A percentile compares a stretch with the other conserved stretches of the same genome.
These are phyloP conservation scores for Serendipita vermifera DNA, from an alignment of 768 basidiomycete genomes.

Conservation along the genomic window DNA sequence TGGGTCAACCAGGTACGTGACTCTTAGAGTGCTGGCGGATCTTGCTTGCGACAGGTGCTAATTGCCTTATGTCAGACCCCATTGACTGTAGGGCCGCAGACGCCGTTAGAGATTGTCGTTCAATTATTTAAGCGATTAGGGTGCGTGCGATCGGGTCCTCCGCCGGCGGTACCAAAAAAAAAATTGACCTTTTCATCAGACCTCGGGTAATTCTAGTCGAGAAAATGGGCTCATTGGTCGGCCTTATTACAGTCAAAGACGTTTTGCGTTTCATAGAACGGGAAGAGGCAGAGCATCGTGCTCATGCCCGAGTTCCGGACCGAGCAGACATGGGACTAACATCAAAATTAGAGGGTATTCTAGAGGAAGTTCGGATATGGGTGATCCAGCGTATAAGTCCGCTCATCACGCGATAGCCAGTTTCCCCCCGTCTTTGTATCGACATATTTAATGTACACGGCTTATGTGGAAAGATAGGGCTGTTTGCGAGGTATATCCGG, in stretches of 20 bases:
- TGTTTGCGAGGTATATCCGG: not conserved
- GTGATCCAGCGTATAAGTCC: not conserved
- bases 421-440: not conserved
- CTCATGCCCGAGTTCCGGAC: not conserved
- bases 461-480: too few relatives aligned
- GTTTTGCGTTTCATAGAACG: constrained; percentile 69
- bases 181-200: constrained; percentile 30
- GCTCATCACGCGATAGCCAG: not conserved
- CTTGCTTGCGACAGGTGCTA: not conserved
- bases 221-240: constrained; percentile 65
- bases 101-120: constrained; percentile 93
- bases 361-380: constrained; percentile 16
- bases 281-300: constrained; percentile 19
- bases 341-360: constrained; percentile 8
- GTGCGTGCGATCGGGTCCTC: constrained; percentile 35
- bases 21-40: not conserved
- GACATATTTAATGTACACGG: not conserved
- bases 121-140: constrained; percentile 97
- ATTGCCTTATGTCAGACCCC: constrained; percentile 61
- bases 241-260: constrained; percentile 92
- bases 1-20: constrained; percentile 85
- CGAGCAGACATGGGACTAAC: not conserved
- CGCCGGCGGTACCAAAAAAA: not conserved
- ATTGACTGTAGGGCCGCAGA: constrained; percentile 78
- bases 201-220: constrained; percentile 95